Evolutionary conservation across 2,329 filamentous ascomycete species (phyloP).

Genomic region (Monosporascus sp.): DNA sequence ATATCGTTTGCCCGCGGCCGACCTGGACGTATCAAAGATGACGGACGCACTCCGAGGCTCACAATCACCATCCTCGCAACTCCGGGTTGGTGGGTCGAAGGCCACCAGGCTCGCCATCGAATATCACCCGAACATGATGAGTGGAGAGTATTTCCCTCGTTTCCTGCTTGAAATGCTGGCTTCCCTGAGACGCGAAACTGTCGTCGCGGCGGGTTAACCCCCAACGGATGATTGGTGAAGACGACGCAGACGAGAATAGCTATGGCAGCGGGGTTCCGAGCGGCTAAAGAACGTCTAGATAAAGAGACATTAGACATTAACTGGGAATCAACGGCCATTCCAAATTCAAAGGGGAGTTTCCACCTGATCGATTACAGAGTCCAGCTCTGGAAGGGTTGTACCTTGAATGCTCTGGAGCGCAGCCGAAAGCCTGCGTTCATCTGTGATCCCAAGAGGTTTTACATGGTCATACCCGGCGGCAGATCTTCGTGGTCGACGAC

Average conservation of each 20-base stretch:
- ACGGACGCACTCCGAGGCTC: neutral
- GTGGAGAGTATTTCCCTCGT: neutral
- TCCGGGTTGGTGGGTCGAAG: neutral
- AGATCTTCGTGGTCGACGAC: neutral
- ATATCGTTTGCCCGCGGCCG: neutral
- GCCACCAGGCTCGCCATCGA: neutral
- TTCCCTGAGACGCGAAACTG: neutral
- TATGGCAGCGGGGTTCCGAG: neutral
- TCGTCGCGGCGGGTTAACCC: neutral
- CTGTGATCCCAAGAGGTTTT: neutral
- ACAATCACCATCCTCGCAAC: neutral
- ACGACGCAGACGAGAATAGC: neutral
- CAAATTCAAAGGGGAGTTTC: neutral
- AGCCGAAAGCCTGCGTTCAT: neutral
- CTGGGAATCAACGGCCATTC: neutral
- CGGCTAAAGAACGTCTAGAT: neutral
- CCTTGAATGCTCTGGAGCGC: neutral
- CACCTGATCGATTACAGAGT: neutral
- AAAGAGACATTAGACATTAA: neutral
- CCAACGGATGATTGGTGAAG: neutral
- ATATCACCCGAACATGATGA: neutral
- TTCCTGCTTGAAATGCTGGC: neutral
- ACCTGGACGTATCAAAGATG: neutral
- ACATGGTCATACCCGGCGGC: neutral
- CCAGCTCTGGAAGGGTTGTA: neutral